phyloP scores from a whole-genome alignment of 2,329 filamentous ascomycete genomes.

The Aspergillus arachidicola region DNA sequence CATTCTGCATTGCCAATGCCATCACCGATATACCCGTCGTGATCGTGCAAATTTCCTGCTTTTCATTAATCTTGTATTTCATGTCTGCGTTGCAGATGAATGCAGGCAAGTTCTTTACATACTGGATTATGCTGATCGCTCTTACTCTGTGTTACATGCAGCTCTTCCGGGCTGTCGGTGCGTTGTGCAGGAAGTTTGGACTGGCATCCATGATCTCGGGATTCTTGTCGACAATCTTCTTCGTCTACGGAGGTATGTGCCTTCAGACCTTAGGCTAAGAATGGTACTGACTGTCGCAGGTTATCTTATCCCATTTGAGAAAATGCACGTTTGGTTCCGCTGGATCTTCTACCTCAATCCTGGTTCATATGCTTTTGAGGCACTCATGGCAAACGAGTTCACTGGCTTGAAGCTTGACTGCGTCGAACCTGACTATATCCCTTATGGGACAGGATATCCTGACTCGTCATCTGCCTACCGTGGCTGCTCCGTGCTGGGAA shows the following conservation, averaged over 20 bases:
- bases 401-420: conserved; percentile 57
- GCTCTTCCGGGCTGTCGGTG: conserved; percentile 53
- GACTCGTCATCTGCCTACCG: conserved; percentile 23
- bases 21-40: conserved; percentile 60
- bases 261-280: no score
- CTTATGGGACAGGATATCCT: conserved; percentile 46
- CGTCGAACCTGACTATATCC: conserved; percentile 51
- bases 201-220: conserved; percentile 51
- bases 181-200: conserved; percentile 50
- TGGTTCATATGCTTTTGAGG: conserved; percentile 68
- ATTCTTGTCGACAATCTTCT: conserved; percentile 43
- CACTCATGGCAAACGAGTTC: conserved; percentile 70
- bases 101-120: conserved; percentile 63
- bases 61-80: conserved; percentile 63
- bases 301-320: conserved; percentile 61
- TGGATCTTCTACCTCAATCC: conserved; percentile 68
- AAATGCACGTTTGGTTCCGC: conserved; percentile 64
- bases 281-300: conserved; percentile 35
- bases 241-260: conserved; percentile 54
- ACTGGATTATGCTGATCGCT: conserved; percentile 55
- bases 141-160: conserved; percentile 54
- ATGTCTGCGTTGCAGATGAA: conserved; percentile 58
- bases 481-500: conserved; percentile 37
- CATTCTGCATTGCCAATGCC: conserved; percentile 59
- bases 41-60: conserved; percentile 58